These are phyloP conservation scores for Trametes cubensis DNA, from an alignment of 768 basidiomycete species.

Conservation along the genomic window DNA sequence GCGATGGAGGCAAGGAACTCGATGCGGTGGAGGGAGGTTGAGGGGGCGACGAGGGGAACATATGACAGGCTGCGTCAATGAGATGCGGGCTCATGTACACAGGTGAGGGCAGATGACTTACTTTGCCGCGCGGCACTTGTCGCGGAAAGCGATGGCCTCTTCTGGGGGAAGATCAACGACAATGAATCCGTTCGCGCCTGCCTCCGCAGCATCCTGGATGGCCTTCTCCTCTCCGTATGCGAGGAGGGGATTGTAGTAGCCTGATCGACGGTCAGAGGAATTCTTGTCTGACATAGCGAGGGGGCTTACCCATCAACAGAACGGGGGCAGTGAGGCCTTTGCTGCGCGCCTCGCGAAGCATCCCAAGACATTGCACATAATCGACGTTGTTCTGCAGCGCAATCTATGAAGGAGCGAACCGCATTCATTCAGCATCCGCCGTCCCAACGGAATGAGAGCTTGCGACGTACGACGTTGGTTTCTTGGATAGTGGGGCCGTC, in stretches of 20 bases:
- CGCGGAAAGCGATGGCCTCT: constrained; percentile 88
- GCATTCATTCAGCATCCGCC: too few relatives aligned
- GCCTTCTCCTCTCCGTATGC: constrained; percentile 96
- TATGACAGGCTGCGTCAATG: constrained; percentile 73
- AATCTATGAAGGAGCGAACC: constrained; percentile 54
- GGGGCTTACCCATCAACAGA: constrained; percentile 81
- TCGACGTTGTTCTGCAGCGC: constrained; percentile 82
- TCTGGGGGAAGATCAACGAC: constrained; percentile 98
- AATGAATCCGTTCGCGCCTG: constrained; percentile 96
- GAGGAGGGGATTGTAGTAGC: constrained; percentile 96
- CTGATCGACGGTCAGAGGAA: constrained; percentile 42
- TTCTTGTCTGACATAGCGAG: neutral
- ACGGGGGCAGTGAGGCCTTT: constrained; percentile 85
- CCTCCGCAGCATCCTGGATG: constrained; percentile 84
- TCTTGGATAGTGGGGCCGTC: constrained; percentile 95
- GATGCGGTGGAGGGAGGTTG: constrained; percentile 84
- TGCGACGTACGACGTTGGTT: constrained; percentile 77
- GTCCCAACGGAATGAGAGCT: neutral
- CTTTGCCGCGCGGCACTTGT: constrained; percentile 82
- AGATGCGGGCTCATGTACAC: neutral
- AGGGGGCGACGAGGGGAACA: constrained; percentile 93
- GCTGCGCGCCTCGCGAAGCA: constrained; percentile 76
- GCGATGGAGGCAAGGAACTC: constrained; percentile 92
- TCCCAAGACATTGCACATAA: constrained; percentile 72
- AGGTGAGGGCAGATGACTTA: constrained; percentile 43